Percentiles rank a stretch among this genome's conserved stretches.
These are phyloP conservation scores for Silene conica DNA, from an alignment of 148 eudicot genomes.

Conservation along the genomic window DNA sequence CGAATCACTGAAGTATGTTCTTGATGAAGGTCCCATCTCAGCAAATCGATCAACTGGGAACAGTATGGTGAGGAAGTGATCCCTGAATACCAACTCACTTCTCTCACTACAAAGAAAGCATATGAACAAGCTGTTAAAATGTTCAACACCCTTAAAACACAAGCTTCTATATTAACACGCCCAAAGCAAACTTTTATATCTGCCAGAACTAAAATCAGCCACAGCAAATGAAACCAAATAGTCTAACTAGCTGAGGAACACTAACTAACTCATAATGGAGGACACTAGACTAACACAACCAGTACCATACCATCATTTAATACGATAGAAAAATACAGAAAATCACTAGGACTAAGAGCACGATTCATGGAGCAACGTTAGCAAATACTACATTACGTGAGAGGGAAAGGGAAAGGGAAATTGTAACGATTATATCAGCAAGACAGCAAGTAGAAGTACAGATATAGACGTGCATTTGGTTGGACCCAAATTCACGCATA, in stretches of 20 bases:
- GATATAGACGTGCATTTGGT: background rate
- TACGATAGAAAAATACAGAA: too few relatives aligned
- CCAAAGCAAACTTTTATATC: background rate
- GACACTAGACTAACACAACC: background rate
- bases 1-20: conserved; percentile 67
- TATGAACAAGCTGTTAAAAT: background rate
- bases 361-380: background rate
- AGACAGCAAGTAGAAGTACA: background rate
- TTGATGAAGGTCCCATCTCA: conserved; percentile 86
- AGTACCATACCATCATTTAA: background rate
- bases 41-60: conserved; percentile 85
- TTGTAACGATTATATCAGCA: background rate
- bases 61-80: conserved; percentile 70
- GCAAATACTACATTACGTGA: background rate
- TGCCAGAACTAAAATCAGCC: background rate
- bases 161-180: background rate
- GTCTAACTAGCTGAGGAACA: background rate
- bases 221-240: background rate
- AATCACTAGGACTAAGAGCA: background rate
- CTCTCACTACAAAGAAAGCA: conserved; percentile 61
- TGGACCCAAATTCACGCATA: background rate
- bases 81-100: conserved; percentile 54
- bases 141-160: background rate
- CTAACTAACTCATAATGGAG: background rate
- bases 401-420: background rate